Evolutionary conservation across 2,329 filamentous ascomycete genomes (phyloP), one percentile per base, ranked within the genome.

Genomic region (Boeremia exigua): DNA sequence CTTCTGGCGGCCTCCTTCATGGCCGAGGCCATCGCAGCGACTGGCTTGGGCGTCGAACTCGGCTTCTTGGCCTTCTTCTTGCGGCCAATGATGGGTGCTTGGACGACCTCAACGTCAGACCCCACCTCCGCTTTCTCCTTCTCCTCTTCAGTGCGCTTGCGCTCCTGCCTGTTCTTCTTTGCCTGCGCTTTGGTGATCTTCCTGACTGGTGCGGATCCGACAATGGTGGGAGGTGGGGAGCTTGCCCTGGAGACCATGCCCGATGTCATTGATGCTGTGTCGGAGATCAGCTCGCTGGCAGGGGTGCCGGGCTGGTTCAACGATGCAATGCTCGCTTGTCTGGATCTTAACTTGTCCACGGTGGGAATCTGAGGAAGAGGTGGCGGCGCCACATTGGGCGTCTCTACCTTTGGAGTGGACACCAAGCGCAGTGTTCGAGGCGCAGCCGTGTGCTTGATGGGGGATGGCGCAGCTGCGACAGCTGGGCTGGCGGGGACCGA

Each of bases 61-160:
- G 72, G 66, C 76, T 92, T 94, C 80, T 90, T 92, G 72, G 90
- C 86, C 78, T 94, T 95, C 81, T 92, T 94, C 80, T 92, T 92
- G 48, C 91, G 85, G 30, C 89, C 89, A 44, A 92, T 73, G 36
- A 96, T 89, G 0, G 91, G 91, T 7, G 86, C 91, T 62, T 84
- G 80, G 9, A 81, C 78, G n/a, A 77, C 72, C 60, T 86, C 84
- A 59, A 68, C 58, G 48, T 86, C 82, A 8, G 74, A 68, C 58
- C 85, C 84, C 3, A 75, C 74, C 23, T 76, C 74, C 14, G 68
- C 54, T 14, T 61, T 60, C 10, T 64, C 47, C 5, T 60, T 61
- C 56, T 87, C 81, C 30, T 81, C 82, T 52, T 89, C 87, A 66
- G 85, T 79, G 15, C 82, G 84, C 60, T 89, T 73, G 11, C 70